These are phyloP conservation scores for Penicillium atrosanguineum DNA, from an alignment of 495 filamentous ascomycete species.

Conservation along the genomic window DNA sequence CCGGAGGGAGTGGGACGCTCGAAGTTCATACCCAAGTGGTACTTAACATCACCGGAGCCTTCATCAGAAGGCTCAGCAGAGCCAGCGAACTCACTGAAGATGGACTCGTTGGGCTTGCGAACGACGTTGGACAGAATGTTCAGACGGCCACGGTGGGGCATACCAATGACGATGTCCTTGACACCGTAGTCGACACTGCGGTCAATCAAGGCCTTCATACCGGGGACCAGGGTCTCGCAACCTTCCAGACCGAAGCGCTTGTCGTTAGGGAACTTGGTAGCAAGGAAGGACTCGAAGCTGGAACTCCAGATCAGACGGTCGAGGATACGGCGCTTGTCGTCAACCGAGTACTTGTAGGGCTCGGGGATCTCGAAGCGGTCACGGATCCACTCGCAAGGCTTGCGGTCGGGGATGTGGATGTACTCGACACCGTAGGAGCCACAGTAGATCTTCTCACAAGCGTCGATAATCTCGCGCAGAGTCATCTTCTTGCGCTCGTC, in stretches of 20 bases:
- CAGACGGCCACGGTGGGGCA: conserved; percentile 97
- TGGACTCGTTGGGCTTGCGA: conserved; percentile 97
- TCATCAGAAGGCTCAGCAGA: conserved; percentile 86
- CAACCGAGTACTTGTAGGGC: conserved; percentile 91
- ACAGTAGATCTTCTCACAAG: conserved; percentile 95
- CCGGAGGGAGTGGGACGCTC: conserved; percentile 97
- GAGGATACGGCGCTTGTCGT: conserved; percentile 95
- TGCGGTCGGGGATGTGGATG: conserved; percentile 96
- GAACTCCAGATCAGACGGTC: conserved; percentile 98
- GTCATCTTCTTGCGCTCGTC: conserved; percentile 92
- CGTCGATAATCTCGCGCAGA: conserved; percentile 85
- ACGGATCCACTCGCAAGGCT: conserved; percentile 97
- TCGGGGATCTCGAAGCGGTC: conserved; percentile 90
- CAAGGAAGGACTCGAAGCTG: conserved; percentile 90
- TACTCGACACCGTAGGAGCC: conserved; percentile 96
- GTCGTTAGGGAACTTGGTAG: conserved; percentile 98
- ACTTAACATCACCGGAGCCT: conserved; percentile 98
- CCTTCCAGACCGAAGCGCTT: conserved; percentile 98
- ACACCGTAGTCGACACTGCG: conserved; percentile 96
- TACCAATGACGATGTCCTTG: conserved; percentile 98
- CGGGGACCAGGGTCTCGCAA: conserved; percentile 91
- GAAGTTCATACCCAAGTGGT: conserved; percentile 99
- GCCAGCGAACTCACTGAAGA: conserved; percentile 97
- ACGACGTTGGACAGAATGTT: conserved; percentile 99
- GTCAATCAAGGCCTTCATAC: conserved; percentile 99